A percentile compares a stretch with the other conserved stretches of the same genome.
phyloP scores from a whole-genome alignment of 2,329 filamentous ascomycete genomes.

The Calonectria henricotiae region DNA sequence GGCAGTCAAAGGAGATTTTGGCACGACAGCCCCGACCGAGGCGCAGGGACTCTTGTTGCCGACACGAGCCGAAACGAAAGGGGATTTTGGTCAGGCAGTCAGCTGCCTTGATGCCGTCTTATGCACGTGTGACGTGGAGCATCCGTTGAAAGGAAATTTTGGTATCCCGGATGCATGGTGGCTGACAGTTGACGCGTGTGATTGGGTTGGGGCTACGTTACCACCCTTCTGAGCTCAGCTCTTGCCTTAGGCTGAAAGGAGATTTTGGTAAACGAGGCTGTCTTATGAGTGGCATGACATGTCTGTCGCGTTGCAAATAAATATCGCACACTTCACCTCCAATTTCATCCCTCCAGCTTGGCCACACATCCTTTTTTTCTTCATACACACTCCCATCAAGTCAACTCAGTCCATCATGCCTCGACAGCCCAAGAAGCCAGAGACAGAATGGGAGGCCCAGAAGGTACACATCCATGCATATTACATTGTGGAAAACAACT shows the following conservation, averaged over 20 bases:
- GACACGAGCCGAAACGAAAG: background rate
- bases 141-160: slow-evolving; percentile 6
- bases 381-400: background rate
- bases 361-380: too few species aligned
- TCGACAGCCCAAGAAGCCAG: background rate
- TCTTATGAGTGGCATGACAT: background rate
- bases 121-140: slow-evolving; percentile 1
- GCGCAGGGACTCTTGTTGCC: background rate
- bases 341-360: background rate
- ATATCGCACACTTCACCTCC: background rate
- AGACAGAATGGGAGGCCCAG: background rate
- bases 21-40: background rate
- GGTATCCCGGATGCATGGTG: background rate
- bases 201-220: background rate
- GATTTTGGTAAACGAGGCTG: slow-evolving; percentile 13
- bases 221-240: background rate
- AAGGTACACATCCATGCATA: background rate
- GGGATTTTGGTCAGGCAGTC: background rate
- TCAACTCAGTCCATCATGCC: background rate
- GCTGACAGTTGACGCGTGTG: background rate
- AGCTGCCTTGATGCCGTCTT: background rate
- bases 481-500: background rate
- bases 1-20: background rate
- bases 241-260: slow-evolving; percentile 2
- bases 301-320: background rate